A percentile compares a stretch with the other conserved stretches of the same genome.
Evolutionary conservation across 2,329 filamentous ascomycete species (phyloP).

Genomic region (Aspergillus jensenii): DNA sequence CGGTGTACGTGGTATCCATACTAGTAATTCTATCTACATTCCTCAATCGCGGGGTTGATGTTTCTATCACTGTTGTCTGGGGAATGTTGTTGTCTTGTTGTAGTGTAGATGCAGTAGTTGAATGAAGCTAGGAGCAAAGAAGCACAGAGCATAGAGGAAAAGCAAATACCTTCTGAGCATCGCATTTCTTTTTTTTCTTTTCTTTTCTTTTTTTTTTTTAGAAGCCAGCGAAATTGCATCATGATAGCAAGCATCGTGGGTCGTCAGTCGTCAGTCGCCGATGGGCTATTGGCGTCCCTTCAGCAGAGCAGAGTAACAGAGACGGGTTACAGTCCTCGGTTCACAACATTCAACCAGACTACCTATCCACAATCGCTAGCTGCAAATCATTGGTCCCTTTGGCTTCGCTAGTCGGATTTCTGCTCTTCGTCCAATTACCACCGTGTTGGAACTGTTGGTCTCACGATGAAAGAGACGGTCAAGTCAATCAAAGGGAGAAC

Average conservation of each 20-base stretch:
- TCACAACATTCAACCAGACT: slow-evolving; percentile 2
- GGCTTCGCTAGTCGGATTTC: slow-evolving; percentile 8
- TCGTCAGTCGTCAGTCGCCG: background rate
- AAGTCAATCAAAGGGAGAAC: background rate
- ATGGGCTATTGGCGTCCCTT: background rate
- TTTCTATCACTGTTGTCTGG: background rate
- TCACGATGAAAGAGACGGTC: background rate
- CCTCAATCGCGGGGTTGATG: background rate
- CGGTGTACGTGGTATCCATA: background rate
- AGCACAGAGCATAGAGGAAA: background rate
- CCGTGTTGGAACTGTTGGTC: slow-evolving; percentile 6
- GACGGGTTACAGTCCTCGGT: background rate
- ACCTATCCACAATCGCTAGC: background rate
- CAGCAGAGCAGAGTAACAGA: background rate
- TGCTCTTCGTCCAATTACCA: slow-evolving; percentile 9
- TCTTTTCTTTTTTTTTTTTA: slow-evolving; percentile 1
- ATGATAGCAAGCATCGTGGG: background rate
- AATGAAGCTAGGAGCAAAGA: background rate
- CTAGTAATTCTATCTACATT: background rate
- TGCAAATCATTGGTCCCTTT: slow-evolving; percentile 13
- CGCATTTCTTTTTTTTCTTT: background rate
- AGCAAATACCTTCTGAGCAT: background rate
- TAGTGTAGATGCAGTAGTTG: background rate
- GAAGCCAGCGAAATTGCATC: slow-evolving; percentile 5
- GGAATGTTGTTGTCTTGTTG: background rate